Base-by-base conservation (phyloP, 257 asterid genomes). In the Salvia splendens region DNA sequence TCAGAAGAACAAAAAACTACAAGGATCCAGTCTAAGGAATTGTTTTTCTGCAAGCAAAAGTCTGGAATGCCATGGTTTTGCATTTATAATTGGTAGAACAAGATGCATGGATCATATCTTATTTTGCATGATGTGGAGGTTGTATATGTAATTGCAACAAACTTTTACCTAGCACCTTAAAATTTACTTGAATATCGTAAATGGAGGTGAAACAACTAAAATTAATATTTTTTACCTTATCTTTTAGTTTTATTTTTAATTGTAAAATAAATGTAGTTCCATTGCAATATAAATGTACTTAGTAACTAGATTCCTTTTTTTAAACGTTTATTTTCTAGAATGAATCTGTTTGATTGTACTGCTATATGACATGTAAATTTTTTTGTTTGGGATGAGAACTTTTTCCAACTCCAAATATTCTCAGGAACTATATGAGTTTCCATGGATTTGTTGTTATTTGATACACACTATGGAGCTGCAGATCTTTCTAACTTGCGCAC, bases 51-150 rank as follows among this genome's bases (percentile, higher is more conserved):
- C 12, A 65, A 40, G 16, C 24, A 33, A 64, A 51, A 61, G 53
- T 36, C 58, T 41, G 12, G 54, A 42, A 43, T 32, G 68, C 41
- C 12, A 20, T 53, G 6, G 12, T 68, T 69, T 55, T 58, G 69
- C 57, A 41, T 5, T 50, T 9, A 48, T 14, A 46, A 24, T 38
- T 51, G 53, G 58, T 46, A 61, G 64, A 48, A 40, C 55, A 11
- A 64, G 30, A 16, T 50, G 48, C 6, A 62, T 64, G 43, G 32
- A 38, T 77, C 36, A 56, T 63, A 35, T 38, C 57, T 30, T 57
- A 61, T 49, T 57, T 63, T 64, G 77, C 67, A 58, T 73, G 70
- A 65, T 58, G 58, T 36, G 65, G 51, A 60, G 33, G 17, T 24
- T 41, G 51, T 53, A 52, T 47, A 54, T n/a, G 77, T 58, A 56